Evolutionary conservation across 1,139 yeast species (phyloP).

Genomic region (Scheffersomyces cryptocercus): DNA sequence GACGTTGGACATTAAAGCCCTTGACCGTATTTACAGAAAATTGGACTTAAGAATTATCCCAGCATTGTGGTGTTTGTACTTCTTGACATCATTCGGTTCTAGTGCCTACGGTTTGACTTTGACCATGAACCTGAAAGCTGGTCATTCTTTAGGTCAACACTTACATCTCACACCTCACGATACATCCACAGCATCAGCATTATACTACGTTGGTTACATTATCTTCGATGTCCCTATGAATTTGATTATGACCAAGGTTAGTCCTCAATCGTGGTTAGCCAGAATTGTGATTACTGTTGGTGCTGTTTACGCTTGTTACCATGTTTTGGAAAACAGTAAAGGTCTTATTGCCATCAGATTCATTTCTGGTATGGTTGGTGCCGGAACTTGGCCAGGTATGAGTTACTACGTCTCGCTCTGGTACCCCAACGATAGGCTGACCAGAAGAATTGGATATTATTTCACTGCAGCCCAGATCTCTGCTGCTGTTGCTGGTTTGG

Average conservation of each 20-base stretch:
- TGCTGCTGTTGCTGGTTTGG: conserved; percentile 83
- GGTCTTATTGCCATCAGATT: conserved; percentile 75
- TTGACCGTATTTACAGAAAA: conserved; percentile 64
- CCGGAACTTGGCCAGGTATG: conserved; percentile 95
- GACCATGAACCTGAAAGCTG: conserved; percentile 69
- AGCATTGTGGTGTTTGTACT: conserved; percentile 79
- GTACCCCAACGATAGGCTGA: conserved; percentile 81
- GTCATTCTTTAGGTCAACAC: conserved; percentile 62
- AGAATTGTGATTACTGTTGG: conserved; percentile 81
- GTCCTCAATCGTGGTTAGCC: conserved; percentile 84
- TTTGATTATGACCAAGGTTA: conserved; percentile 75
- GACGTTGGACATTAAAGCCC: conserved; percentile 23
- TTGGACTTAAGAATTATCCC: conserved; percentile 76
- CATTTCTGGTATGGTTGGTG: conserved; percentile 77
- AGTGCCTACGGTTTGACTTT: conserved; percentile 77
- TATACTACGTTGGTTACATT: conserved; percentile 81
- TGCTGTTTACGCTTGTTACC: conserved; percentile 71
- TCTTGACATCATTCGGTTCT: conserved; percentile 76
- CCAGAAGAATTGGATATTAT: conserved; percentile 82
- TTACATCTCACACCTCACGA: conserved; percentile 56
- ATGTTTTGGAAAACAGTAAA: conserved; percentile 50
- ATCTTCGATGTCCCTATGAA: conserved; percentile 89
- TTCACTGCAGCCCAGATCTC: conserved; percentile 90
- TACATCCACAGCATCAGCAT: conserved; percentile 74
- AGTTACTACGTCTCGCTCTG: conserved; percentile 80